Evolutionary conservation across 305 asterid genomes (phyloP).

Genomic region (Withania somnifera): DNA sequence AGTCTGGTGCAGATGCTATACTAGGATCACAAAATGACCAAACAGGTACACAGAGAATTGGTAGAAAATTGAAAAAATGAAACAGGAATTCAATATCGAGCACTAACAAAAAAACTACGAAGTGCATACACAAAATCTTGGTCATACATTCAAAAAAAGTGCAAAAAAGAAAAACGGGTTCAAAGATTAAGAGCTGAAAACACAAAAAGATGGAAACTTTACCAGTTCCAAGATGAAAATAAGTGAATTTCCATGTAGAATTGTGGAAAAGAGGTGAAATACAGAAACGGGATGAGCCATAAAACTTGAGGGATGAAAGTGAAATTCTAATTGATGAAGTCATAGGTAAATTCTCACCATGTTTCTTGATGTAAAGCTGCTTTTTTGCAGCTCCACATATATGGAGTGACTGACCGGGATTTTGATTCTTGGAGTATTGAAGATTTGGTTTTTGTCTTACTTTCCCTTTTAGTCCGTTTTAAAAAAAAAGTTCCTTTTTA

Average conservation of each 20-base stretch:
- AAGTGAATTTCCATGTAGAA: conserved; percentile 20
- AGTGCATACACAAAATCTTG: not conserved
- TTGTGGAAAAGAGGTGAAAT: conserved; percentile 19
- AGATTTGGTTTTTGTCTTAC: no score
- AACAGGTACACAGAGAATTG: not conserved
- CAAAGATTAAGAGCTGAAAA: not conserved
- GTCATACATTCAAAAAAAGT: not conserved
- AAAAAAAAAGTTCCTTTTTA: no score
- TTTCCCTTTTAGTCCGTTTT: no score
- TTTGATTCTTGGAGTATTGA: no score
- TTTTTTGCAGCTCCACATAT: not conserved
- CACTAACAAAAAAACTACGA: not conserved
- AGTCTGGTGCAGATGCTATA: no score
- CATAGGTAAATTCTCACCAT: conserved; percentile 70
- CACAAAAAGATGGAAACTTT: not conserved
- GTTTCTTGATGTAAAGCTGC: not conserved
- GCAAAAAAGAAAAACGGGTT: not conserved
- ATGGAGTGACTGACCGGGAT: not conserved
- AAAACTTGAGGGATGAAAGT: conserved; percentile 46
- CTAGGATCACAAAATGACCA: not conserved
- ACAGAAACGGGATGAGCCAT: conserved; percentile 28
- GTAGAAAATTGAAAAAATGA: not conserved
- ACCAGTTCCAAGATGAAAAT: conserved; percentile 36
- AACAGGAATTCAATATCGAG: not conserved
- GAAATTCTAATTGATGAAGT: conserved; percentile 74